Evolutionary conservation across 768 basidiomycete genomes (phyloP), one percentile per base, ranked within the genome.

Genomic region (Calocybe indica): DNA sequence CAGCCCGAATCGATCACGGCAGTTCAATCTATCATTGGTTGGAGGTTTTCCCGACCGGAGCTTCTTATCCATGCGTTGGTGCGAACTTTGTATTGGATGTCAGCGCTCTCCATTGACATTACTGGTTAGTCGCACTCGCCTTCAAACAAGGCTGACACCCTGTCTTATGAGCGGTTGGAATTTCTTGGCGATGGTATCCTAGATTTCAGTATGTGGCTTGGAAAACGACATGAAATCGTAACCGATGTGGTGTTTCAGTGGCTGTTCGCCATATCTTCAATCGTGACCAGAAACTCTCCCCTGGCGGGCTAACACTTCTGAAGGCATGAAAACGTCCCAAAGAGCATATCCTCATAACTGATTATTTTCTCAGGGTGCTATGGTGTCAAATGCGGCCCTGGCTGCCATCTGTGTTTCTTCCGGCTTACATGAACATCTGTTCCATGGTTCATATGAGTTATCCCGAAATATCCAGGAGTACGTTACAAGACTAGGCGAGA

Each of bases 111-210:
- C 22, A 22, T 22, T 43, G 35, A 45, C 14, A 31, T 35, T 41
- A 36, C 14, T 13, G 73, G 43, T 5, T 55, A 92, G 88, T 85
- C 84, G 0, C 88, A 89, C 60, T 66, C 77, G 2, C 84, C 85
- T 0, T 67, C 76, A 32, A 74, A 77, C 52, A 75, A 74, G 3
- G 72, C 69, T 48, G 78, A 82, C 47, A 67, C 72, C 34, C 76
- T 72, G 10, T 77, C 77, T 12, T 86, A 87, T 57, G 86, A 90
- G 56, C 73, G 86, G 48, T 73, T 92, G 33, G 89, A 92, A 61
- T 93, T 92, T 59, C 71, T 92, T 36, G 91, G 91, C 9, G 91
- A 93, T 65, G 88, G 87, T 1, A 78, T 93, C 43, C 74, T 93
- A 22, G 91, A 92, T 62, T 86, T 89, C 49, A 64, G 90, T 92